Evolutionary conservation across 768 basidiomycete genomes (phyloP), one percentile per base, ranked within the genome.

Genomic region (Psilocybe cyanescens): DNA sequence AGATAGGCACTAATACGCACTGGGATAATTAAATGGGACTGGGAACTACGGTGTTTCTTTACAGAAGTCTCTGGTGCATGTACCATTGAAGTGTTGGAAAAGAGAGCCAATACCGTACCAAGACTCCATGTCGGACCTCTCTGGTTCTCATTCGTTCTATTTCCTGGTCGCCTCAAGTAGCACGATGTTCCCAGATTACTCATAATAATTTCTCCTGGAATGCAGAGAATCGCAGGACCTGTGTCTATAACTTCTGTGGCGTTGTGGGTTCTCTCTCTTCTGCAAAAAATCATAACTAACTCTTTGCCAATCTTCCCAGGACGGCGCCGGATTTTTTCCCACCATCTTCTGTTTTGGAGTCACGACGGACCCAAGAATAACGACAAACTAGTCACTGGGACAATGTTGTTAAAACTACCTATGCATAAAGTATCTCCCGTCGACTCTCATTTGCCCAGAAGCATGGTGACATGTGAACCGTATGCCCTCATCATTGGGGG

Each of bases 241-340:
- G 29, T 33, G 30, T 48, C 47, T 46, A 57, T 49, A 48, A 35
- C 46, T 31, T 57, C 56, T 57, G 56, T 57, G 56, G 56, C 56
- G 56, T 57, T 35, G 56, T 49, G 46, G 47, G 46, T 57, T 57
- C 56, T 48, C 33, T 55, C 29, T 28, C 47, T 35, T 57, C 19
- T 57, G 46, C 46, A 57, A 48, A 44, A 47, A 30, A 51, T 53
- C 45, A 33, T 33, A 47, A 35, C 56, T 57, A 24, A 48, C 56
- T 47, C 19, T 46, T 28, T 28, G 7, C 28, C 29, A 31, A 47
- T 57, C 8, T 57, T 57, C 56, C 45, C 56, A 57, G 56, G 56
- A 33, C 33, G 31, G 33, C 4, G 16, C n/a, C n/a, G 29, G 19
- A 7, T 17, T 30, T 17, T 19, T 57, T 48, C 45, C 56, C 46